Evolutionary conservation across 371 early-diverging fungal species (phyloP), one percentile per base, ranked within the genome.

Genomic region (Mortierella sp.): DNA sequence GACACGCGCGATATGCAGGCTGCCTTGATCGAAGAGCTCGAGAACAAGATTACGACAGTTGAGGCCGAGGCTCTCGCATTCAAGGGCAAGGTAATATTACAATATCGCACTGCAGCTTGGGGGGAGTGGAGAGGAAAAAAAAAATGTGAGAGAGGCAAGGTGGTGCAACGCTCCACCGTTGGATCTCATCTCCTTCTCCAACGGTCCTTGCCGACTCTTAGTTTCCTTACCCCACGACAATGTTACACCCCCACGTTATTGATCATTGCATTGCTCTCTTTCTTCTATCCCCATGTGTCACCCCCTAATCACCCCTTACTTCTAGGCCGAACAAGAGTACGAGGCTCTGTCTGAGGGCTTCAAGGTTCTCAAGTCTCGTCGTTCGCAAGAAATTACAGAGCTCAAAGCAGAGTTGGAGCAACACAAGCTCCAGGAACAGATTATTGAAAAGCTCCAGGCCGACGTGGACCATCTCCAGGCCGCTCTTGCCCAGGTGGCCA

Each of bases 381-480:
- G 79, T 16, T 77, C 79, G 0, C 73, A 77, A 60, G 79, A 77
- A 55, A 77, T 77, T 58, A 64, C 56, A 46, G 73, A 60, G 4
- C 66, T 77, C 64, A 59, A 69, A 56, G 73, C 72, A 2, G 73
- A 77, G 55, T 37, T 77, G 48, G 79, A 77, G 48, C 79, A 77
- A 51, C 79, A 77, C 47, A 77, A 77, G 57, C 51, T 77, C 23
- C 79, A 77, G 55, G 79, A 77, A 52, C 79, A 77, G 56, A 77
- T 77, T 64, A 77, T 77, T 26, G 79, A 72, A 46, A 77, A 72
- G 29, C 60, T 77, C 44, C 79, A 77, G 50, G 66, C 64, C 0
- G 79, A 77, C 57, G 72, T 77, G 43, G 79, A 77, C 18, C 69
- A 65, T 15, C 64, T 77, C 21, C 72, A 72, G 7, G 21, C 69